Evolutionary conservation across 352 stramenopile genomes (phyloP).

Genomic region (Phytophthora colocasiae): DNA sequence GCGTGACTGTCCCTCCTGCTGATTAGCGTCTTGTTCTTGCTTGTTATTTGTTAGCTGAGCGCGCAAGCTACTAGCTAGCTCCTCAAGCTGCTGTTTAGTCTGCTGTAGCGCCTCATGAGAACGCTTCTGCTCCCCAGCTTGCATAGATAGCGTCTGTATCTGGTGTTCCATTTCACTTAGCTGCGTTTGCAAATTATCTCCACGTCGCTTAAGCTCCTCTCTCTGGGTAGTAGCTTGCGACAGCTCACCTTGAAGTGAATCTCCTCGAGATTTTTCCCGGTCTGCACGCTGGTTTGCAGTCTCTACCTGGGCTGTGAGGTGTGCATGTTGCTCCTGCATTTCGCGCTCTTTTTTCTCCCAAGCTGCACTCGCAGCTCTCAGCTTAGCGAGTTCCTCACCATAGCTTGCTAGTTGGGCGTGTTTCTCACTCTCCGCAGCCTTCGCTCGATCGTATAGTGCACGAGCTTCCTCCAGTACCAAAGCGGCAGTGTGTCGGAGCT

Average conservation of each 20-base stretch:
- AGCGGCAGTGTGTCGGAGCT: constrained; percentile 55
- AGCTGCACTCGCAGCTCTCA: constrained; percentile 55
- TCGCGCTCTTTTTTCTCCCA: constrained; percentile 65
- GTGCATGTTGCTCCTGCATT: constrained; percentile 48
- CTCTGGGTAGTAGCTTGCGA: constrained; percentile 27
- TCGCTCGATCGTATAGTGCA: constrained; percentile 77
- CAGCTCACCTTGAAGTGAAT: constrained; percentile 61
- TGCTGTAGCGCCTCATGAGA: constrained; percentile 59
- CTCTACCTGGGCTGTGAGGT: constrained; percentile 53
- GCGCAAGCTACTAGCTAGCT: constrained; percentile 60
- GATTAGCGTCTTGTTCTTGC: constrained; percentile 54
- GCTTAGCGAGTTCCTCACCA: constrained; percentile 64
- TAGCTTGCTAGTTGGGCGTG: constrained; percentile 80
- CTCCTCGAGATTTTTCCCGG: constrained; percentile 38
- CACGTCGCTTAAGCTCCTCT: constrained; percentile 62
- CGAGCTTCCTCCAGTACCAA: constrained; percentile 77
- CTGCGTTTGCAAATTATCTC: constrained; percentile 53
- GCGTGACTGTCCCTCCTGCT: constrained; percentile 69
- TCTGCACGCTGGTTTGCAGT: constrained; percentile 43
- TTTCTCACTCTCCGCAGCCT: constrained; percentile 79
- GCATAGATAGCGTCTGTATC: constrained; percentile 66
- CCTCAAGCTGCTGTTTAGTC: constrained; percentile 77
- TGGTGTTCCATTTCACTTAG: constrained; percentile 61
- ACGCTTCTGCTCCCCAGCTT: constrained; percentile 65
- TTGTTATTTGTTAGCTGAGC: constrained; percentile 67